Evolutionary conservation across 495 filamentous ascomycete species (phyloP), one percentile per base, ranked within the genome.

Genomic region (Aspergillus saccharolyticus): DNA sequence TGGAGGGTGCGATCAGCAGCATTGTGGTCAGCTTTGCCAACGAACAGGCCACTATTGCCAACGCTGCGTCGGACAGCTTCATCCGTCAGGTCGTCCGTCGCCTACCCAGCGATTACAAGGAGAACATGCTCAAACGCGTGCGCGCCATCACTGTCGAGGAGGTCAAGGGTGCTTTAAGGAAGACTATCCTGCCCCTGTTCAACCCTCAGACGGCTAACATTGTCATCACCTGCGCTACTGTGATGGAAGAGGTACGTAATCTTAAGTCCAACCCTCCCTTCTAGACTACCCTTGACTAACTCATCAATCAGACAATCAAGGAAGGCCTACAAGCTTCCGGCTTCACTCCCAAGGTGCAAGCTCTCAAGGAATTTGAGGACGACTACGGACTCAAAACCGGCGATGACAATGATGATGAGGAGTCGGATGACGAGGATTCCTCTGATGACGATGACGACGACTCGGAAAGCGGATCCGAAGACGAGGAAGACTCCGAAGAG

Each of bases 1-100:
- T 97, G 14, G 93, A 97, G 70, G 93, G 90, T 24, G 90, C 93
- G 17, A 87, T 97, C 59, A 93, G 88, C 65, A 86, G 84, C 55
- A 89, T 99, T 54, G 89, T 97, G 12, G 83, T 91, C 43, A 79
- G 73, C 33, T 87, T 90, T 60, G 95, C 92, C 15, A 89, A 96
- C 61, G 87, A 92, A 60, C 90, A 97, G 70, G 79, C 85, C 20
- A 96, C 89, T 15, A 88, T 93, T 77, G 80, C 83, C 14, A 80
- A 78, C 16, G 93, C 94, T 1, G 93, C 90, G 2, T 80, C 86
- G 69, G 81, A 84, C 58, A 90, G 89, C 64, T 97, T 96, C 69
- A 78, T 91, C 14, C 83, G 87, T 55, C 81, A 88, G 63, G 95
- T 95, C 12, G 77, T 97, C 28, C 78, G 85, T 19, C 87, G 83